Base-by-base conservation (phyloP, 331 rosid genomes). In the Malus hybrid region DNA sequence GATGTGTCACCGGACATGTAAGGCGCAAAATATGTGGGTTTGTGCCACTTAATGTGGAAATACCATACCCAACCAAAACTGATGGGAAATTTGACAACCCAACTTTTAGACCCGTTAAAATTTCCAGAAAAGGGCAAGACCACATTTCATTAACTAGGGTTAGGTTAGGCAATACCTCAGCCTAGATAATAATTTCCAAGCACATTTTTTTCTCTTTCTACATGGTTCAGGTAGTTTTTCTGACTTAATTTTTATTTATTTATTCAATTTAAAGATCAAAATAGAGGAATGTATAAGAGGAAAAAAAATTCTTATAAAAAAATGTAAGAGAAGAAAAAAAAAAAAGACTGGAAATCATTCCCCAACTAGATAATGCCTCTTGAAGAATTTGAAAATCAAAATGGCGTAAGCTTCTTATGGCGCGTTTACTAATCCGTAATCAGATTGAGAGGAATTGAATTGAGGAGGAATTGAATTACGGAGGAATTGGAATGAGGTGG, bases 1-100 rank as follows among this genome's bases (percentile, higher is more conserved):
- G 44, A 18, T 6, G 9, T 11, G 46, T 4, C 5, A 16, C n/a
- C 11, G 14, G 28, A 57, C 5, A n/a, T 24, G 59, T 50, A 28
- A 39, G 4, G 34, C 16, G 54, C 65, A 68, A 11, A 27, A 54
- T 9, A 39, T 44, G 20, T 73, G 73, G 66, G 64, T 80, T 34
- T 69, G 52, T 73, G 72, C 79, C 68, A 24, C 71, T 50, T 57
- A 60, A 42, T 24, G 70, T 56, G 78, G 29, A n/a, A 55, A 42
- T 59, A 44, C 7, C 66, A 20, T 19, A 0, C 63, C 27, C 0
- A 57, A 0, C 29, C 27, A 57, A 57, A 22, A 20, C 27, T 57
- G 63, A 57, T 57, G 13, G 63, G 63, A 22, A 8, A 57, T 57
- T 57, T 22, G 12, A 50, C 56, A 50, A 50, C 56, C 56, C n/a